These are phyloP conservation scores for Arabidopsis suecica DNA, from an alignment of 345 rosid genomes.

Conservation along the genomic window DNA sequence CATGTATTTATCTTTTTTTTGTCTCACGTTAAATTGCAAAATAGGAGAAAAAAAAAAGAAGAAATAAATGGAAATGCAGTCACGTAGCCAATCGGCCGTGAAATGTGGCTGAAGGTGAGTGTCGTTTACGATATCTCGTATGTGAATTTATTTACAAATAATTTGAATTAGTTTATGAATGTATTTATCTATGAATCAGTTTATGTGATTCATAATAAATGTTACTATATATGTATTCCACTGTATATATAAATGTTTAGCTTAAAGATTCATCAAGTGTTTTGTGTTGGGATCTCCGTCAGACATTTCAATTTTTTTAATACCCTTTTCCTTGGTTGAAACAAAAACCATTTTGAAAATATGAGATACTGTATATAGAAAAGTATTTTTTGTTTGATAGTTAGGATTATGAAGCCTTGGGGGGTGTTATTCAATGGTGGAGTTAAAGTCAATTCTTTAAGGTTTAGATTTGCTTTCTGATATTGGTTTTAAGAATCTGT, in stretches of 20 bases:
- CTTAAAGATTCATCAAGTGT: slow-evolving; percentile 36
- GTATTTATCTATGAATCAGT: neutral
- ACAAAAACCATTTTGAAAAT: neutral
- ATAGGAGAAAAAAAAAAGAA: neutral
- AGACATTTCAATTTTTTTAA: slow-evolving; percentile 7
- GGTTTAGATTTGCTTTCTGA: too few species aligned
- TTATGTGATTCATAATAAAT: neutral
- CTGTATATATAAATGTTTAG: slow-evolving; percentile 15
- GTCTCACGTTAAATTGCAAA: neutral
- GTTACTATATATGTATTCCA: neutral
- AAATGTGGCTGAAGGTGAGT: slow-evolving; percentile 41
- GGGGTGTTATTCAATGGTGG: too few species aligned
- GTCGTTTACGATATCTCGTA: slow-evolving; percentile 40
- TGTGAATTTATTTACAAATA: slow-evolving; percentile 18
- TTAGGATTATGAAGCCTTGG: too few species aligned
- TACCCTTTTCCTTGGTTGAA: neutral
- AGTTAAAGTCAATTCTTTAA: too few species aligned
- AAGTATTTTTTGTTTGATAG: too few species aligned
- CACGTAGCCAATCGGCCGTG: slow-evolving; percentile 22
- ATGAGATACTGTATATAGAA: neutral
- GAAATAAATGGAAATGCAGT: neutral
- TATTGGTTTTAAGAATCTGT: too few species aligned
- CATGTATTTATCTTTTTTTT: neutral
- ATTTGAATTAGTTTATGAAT: neutral
- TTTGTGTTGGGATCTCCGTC: slow-evolving; percentile 44